Evolutionary conservation across 1,284 basidiomycete genomes (phyloP).

Genomic region (Tremellales sp.): DNA sequence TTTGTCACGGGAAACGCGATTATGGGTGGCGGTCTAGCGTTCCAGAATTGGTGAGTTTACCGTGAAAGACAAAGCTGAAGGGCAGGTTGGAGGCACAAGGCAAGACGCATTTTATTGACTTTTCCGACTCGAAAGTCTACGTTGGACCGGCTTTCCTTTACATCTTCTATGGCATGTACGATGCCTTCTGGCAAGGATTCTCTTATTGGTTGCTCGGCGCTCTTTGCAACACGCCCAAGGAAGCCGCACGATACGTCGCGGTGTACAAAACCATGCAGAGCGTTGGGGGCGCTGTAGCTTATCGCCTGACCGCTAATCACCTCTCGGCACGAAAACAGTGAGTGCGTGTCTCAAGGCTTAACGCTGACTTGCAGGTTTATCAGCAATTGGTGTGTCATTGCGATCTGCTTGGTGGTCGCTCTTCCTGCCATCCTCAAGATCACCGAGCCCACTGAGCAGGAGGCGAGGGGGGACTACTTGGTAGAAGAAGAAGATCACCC

Average conservation of each 20-base stretch:
- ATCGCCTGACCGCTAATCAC: conserved; percentile 13
- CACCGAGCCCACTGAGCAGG: conserved; percentile 18
- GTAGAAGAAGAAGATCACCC: conserved; percentile 15
- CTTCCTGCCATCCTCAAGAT: conserved; percentile 16
- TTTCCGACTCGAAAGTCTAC: conserved; percentile 18
- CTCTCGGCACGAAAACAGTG: conserved; percentile 15
- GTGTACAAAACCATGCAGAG: conserved; percentile 24
- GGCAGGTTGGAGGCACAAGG: too few species aligned
- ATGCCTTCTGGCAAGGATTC: conserved; percentile 41
- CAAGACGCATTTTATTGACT: conserved; percentile 12
- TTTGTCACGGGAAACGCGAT: conserved; percentile 23
- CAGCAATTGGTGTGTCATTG: conserved; percentile 22
- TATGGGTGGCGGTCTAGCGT: conserved; percentile 25
- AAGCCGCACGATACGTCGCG: conserved; percentile 21
- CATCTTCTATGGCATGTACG: conserved; percentile 37
- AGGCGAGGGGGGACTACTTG: conserved; percentile 12
- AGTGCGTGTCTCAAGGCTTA: not conserved
- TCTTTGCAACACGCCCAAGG: conserved; percentile 20
- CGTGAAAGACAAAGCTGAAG: not conserved
- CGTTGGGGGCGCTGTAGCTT: conserved; percentile 17
- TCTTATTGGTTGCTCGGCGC: conserved; percentile 32
- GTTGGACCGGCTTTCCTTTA: conserved; percentile 29
- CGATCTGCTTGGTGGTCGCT: conserved; percentile 13
- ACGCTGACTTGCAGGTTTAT: conserved; percentile 12
- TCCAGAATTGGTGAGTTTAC: conserved; percentile 12